Conservation (phyloP, 371 early-diverging fungal species). For the Batrachochytrium dendrobatidis region DNA sequence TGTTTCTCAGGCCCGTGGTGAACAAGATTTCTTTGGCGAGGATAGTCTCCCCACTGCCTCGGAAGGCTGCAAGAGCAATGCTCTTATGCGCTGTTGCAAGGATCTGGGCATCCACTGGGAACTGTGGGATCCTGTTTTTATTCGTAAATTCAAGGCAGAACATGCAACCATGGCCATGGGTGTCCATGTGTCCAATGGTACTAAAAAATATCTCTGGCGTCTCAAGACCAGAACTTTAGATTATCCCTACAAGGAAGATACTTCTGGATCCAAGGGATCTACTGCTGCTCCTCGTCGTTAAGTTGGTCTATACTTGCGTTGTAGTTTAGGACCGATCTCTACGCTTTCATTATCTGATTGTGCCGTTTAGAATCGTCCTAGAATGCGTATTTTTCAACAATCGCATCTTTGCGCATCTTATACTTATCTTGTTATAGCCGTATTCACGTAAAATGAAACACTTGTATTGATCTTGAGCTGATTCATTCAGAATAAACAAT, state of each 20-base stretch:
- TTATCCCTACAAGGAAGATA: conserved; percentile 45
- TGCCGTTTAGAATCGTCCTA: too few relatives aligned
- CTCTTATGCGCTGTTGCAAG: conserved; percentile 95
- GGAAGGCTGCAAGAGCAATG: conserved; percentile 91
- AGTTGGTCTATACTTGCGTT: too few relatives aligned
- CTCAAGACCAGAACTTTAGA: conserved; percentile 64
- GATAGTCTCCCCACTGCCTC: conserved; percentile 69
- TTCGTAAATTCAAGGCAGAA: conserved; percentile 73
- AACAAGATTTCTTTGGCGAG: conserved; percentile 63
- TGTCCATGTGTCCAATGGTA: conserved; percentile 61
- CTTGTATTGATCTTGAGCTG: too few relatives aligned
- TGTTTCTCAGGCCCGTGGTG: conserved; percentile 89
- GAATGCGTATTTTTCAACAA: too few relatives aligned
- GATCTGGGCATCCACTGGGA: conserved; percentile 85
- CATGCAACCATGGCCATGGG: conserved; percentile 72
- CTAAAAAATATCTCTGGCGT: conserved; percentile 77
- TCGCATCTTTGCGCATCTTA: too few relatives aligned
- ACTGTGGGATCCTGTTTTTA: conserved; percentile 90
- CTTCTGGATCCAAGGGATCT: neutral
- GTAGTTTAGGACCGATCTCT: too few relatives aligned
- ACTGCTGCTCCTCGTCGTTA: too few relatives aligned
- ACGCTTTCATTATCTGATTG: too few relatives aligned
- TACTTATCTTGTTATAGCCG: too few relatives aligned
- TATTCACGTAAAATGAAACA: too few relatives aligned
- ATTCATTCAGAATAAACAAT: too few relatives aligned